Percentiles rank a stretch among this genome's conserved stretches.
These are phyloP conservation scores for Quercus tomentella DNA, from an alignment of 331 rosid genomes.

Conservation along the genomic window DNA sequence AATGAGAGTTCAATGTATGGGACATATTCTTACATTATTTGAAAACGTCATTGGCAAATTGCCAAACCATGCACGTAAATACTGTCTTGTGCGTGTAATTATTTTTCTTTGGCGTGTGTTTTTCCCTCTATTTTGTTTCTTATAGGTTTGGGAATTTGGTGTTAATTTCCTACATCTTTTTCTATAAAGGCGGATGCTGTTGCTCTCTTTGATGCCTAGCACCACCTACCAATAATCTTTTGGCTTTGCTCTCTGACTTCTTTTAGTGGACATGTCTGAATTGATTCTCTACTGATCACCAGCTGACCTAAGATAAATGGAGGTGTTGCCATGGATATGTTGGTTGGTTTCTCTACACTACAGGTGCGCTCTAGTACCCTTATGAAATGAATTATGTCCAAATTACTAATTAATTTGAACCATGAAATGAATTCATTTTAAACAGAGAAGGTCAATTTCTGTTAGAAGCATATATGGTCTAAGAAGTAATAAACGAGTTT, in stretches of 20 bases:
- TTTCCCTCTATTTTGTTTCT: no score
- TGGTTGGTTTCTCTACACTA: background rate
- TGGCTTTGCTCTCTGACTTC: background rate
- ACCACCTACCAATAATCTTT: background rate
- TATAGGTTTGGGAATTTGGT: no score
- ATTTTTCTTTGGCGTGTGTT: no score
- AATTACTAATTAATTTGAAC: background rate
- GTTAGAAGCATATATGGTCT: no score
- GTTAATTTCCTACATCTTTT: no score
- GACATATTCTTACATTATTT: background rate
- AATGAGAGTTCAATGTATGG: background rate
- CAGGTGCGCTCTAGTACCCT: background rate
- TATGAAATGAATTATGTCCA: background rate
- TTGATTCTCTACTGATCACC: background rate
- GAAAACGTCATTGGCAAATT: background rate
- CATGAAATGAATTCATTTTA: no score
- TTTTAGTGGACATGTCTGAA: background rate
- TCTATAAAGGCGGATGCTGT: background rate
- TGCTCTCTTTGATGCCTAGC: background rate
- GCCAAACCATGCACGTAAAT: no score
- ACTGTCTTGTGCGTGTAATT: no score
- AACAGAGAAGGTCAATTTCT: no score
- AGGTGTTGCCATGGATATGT: background rate
- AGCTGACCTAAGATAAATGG: background rate
- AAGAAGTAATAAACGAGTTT: no score